Conservation (phyloP, 257 asterid species). For the Penstemon davidsonii region DNA sequence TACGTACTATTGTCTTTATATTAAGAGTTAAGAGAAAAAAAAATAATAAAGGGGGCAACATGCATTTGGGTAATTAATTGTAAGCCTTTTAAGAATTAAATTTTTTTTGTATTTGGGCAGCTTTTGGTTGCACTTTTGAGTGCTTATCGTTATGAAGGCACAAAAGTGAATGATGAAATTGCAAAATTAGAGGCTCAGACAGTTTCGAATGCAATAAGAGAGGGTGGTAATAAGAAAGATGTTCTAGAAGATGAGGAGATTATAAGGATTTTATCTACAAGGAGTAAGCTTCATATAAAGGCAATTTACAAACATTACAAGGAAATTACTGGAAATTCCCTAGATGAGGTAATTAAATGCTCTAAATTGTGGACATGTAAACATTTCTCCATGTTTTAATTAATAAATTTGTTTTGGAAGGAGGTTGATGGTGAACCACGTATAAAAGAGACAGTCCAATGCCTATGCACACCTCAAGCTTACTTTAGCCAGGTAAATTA, state of each 20-base stretch:
- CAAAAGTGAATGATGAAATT: conserved; percentile 43
- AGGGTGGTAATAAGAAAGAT: conserved; percentile 21
- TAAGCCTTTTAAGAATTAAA: no score
- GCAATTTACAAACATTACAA: conserved; percentile 60
- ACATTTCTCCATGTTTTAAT: background rate
- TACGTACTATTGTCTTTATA: no score
- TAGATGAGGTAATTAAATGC: conserved; percentile 59
- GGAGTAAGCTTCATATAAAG: conserved; percentile 75
- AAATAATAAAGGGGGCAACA: no score
- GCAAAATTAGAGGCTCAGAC: conserved; percentile 70
- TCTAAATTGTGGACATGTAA: no score
- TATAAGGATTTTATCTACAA: conserved; percentile 60
- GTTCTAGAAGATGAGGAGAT: conserved; percentile 51
- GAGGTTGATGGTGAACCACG: conserved; percentile 44
- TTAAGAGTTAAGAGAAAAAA: no score
- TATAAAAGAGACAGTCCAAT: conserved; percentile 53
- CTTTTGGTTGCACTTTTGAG: conserved; percentile 69
- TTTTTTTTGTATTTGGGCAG: no score
- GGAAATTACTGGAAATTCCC: conserved; percentile 51
- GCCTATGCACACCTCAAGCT: conserved; percentile 58
- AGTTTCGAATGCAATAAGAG: conserved; percentile 41
- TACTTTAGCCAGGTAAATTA: conserved; percentile 63
- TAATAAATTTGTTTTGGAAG: conserved; percentile 25
- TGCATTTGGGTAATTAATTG: no score
- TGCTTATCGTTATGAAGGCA: conserved; percentile 73